These are phyloP conservation scores for Erodium moschatum DNA, from an alignment of 441 rosid genomes.

Conservation along the genomic window DNA sequence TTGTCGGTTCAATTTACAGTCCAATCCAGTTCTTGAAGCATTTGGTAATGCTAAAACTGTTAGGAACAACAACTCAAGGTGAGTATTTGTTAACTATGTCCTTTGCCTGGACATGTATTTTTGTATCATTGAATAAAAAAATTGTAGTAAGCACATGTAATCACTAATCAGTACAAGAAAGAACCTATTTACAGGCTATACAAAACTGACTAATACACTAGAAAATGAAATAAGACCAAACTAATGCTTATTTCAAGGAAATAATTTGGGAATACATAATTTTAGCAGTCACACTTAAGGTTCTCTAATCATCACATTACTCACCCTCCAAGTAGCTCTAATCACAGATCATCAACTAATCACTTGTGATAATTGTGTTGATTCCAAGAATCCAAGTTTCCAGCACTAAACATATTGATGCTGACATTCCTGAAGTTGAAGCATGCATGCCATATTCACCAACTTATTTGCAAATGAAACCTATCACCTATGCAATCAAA, in stretches of 20 bases:
- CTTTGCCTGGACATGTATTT: constrained; percentile 6
- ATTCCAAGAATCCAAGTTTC: background rate
- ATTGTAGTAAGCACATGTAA: background rate
- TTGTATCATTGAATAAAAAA: constrained; percentile 6
- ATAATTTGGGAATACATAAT: background rate
- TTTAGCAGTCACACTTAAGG: background rate
- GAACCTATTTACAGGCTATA: background rate
- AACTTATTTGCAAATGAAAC: background rate
- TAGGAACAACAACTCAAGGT: constrained; percentile 98
- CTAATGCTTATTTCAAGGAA: background rate
- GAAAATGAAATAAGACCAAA: background rate
- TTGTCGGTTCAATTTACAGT: constrained; percentile 37
- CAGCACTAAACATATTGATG: background rate
- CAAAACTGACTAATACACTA: background rate
- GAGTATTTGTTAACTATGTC: constrained; percentile 21
- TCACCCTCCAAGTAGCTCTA: background rate
- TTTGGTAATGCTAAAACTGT: constrained; percentile 99
- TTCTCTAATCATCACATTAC: background rate
- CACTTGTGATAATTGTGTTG: background rate
- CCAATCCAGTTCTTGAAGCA: constrained; percentile 99
- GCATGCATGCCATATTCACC: background rate
- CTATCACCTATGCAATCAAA: background rate
- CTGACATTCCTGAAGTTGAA: background rate
- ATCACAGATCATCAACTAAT: background rate
- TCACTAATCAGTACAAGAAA: background rate